These are phyloP conservation scores for Chlorociboria aeruginascens DNA, from an alignment of 495 filamentous ascomycete genomes.

Conservation along the genomic window DNA sequence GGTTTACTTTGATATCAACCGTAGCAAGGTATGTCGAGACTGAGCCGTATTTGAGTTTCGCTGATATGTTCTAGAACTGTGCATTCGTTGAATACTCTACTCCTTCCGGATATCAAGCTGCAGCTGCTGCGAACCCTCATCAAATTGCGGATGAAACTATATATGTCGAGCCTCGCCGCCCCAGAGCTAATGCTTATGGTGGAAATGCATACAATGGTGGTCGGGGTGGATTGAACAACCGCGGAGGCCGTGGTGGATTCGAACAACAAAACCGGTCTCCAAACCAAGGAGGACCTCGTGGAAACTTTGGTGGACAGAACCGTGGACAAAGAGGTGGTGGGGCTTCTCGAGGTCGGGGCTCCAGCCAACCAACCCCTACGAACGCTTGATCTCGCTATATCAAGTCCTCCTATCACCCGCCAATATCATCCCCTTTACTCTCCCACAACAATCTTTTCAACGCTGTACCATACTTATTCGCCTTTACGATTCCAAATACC, in stretches of 20 bases:
- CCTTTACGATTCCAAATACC: slow-evolving; percentile 1
- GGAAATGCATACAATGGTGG: slow-evolving; percentile 48
- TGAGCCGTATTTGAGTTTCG: not conserved
- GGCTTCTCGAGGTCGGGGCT: slow-evolving; percentile 30
- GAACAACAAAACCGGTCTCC: slow-evolving; percentile 41
- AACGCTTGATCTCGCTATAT: slow-evolving; percentile 25
- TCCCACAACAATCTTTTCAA: slow-evolving; percentile 6
- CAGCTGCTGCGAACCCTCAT: slow-evolving; percentile 77
- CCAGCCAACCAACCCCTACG: slow-evolving; percentile 22
- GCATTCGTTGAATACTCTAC: slow-evolving; percentile 91
- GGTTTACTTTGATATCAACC: slow-evolving; percentile 79
- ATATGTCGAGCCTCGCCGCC: slow-evolving; percentile 77
- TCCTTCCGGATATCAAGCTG: slow-evolving; percentile 63
- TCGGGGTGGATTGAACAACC: slow-evolving; percentile 43
- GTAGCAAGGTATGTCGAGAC: slow-evolving; percentile 58
- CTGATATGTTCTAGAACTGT: slow-evolving; percentile 55
- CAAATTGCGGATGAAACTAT: slow-evolving; percentile 69
- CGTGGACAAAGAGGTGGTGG: slow-evolving; percentile 42
- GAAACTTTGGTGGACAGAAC: slow-evolving; percentile 48
- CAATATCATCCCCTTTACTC: not conserved
- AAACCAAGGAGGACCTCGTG: slow-evolving; percentile 46
- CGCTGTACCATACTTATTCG: slow-evolving; percentile 18
- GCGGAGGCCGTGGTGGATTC: slow-evolving; percentile 52
- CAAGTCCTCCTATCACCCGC: not conserved
- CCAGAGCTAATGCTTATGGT: slow-evolving; percentile 54